Base-by-base conservation (phyloP, 176 grass and related monocot species). In the Aegilops umbellulata region DNA sequence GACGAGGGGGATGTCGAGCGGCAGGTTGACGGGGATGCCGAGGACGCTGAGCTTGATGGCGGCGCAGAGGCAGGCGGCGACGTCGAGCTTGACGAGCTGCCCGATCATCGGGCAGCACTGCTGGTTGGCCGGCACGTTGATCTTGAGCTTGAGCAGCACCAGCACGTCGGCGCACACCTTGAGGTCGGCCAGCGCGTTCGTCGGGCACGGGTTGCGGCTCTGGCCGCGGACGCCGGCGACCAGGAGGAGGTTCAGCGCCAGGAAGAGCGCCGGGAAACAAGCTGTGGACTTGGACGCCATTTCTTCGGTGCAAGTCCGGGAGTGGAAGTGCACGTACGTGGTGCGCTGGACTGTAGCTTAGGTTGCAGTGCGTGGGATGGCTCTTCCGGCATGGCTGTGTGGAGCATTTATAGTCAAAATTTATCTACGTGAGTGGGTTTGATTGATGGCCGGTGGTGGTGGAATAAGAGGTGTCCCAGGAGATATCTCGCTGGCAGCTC, bases 101-200 rank as follows among this genome's bases (percentile, higher is more conserved):
- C 85, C 87, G 68, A 93, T 68, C 51, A 93, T 44, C 35, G 85
- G 80, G 91, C 91, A 93, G 91, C 88, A 93, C 74, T 55, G 70
- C 80, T 87, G 87, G 77, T 6, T 87, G 16, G 66, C 77, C 64
- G 91, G 88, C 61, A 84, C 87, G 75, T 86, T 87, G 77, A 90
- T 74, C 80, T 69, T 87, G 81, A 87, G 77, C 85, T 90, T 85
- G 38, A 93, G 85, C 63, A 89, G 64, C 24, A 81, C 85, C 42
- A 93, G 85, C 63, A 93, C 88, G 81, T 93, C 85, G 35, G 85
- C 88, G 85, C 91, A 93, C 63, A 82, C 85, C 82, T 84, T 90
- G 2, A 93, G 85, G 41, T 88, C 75, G 3, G 65, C 84, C 31
- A 93, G 65, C 35, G 88, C 81, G 36, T 82, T 90, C 30, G 88